Evolutionary conservation across 768 basidiomycete species (phyloP), one percentile per base, ranked within the genome.

Genomic region (Mycena alexandri): DNA sequence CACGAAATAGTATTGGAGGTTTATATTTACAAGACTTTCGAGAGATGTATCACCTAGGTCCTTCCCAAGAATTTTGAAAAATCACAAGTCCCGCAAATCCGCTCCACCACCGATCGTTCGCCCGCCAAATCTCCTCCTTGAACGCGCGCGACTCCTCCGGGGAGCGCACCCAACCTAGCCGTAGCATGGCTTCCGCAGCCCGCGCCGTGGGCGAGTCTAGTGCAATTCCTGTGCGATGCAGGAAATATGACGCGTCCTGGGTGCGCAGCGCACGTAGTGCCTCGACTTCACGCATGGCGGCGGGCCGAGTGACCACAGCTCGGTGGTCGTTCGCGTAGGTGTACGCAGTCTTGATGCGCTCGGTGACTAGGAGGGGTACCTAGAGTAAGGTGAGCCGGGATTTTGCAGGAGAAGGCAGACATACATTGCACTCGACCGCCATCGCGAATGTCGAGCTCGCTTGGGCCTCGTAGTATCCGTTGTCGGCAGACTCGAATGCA

Each of bases 391-490:
- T 44, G 43, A 11, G 21, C 5, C 8, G 1, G n/a, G 52, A 36
- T 11, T 29, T 29, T 6, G 34, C 3, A n/a, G n/a, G n/a, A 38
- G 29, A 17, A 43, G 24, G 38, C 11, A 14, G 36, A 56, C n/a
- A 17, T 61, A 83, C 82, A 71, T 81, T 73, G 57, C 79, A 79
- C 71, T 83, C 78, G 8, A 81, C 69, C 24, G 80, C 79, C 76
- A 83, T 79, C 3, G 77, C 80, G 25, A 82, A 77, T 1, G 79
- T 81, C 11, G 82, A 84, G 63, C 81, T 82, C 13, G 82, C 81
- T 59, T 83, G 81, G 10, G 65, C 65, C 14, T 76, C 76, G 51
- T 78, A 81, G 71, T 82, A 81, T 11, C 74, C 77, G 44, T 71
- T 65, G 10, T 76, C 75, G 6, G 74, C 76, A 6, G 66, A 67